Conservation (phyloP, 352 stramenopile genomes). For the Globisporangium polare region DNA sequence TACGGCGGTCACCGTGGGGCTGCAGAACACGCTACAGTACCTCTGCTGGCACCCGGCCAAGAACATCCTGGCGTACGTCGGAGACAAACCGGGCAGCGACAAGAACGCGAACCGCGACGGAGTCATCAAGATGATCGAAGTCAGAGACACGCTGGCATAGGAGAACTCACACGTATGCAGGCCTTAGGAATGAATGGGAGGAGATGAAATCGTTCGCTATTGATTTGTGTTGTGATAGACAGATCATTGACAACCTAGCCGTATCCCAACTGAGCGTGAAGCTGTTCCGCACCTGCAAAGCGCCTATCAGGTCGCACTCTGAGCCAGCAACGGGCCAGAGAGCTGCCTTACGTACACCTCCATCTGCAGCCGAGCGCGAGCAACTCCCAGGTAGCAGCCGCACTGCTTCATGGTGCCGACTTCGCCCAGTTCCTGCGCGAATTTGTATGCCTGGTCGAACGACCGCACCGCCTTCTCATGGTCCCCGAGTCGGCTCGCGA, state of each 20-base stretch:
- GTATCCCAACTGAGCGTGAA: no score
- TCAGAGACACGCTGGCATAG: conserved; percentile 35
- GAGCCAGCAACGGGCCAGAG: conserved; percentile 18
- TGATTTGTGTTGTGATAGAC: not conserved
- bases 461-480: conserved; percentile 66
- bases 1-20: conserved; percentile 48
- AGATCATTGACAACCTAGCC: not conserved
- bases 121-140: conserved; percentile 82
- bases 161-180: conserved; percentile 4
- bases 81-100: conserved; percentile 70
- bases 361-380: conserved; percentile 67
- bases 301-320: conserved; percentile 3
- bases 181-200: conserved; percentile 1
- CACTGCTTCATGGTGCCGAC: conserved; percentile 69
- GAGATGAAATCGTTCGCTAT: not conserved
- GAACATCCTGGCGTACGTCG: conserved; percentile 79
- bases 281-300: no score
- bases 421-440: conserved; percentile 66
- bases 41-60: conserved; percentile 81
- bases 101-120: conserved; percentile 81
- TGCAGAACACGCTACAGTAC: conserved; percentile 73
- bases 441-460: conserved; percentile 77
- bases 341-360: conserved; percentile 50
- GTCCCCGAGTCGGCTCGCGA: conserved; percentile 52
- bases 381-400: conserved; percentile 77